Percentiles rank a stretch among this genome's conserved stretches.
These are phyloP conservation scores for Vaccinium myrtillus DNA, from an alignment of 148 eudicot genomes.

Conservation along the genomic window DNA sequence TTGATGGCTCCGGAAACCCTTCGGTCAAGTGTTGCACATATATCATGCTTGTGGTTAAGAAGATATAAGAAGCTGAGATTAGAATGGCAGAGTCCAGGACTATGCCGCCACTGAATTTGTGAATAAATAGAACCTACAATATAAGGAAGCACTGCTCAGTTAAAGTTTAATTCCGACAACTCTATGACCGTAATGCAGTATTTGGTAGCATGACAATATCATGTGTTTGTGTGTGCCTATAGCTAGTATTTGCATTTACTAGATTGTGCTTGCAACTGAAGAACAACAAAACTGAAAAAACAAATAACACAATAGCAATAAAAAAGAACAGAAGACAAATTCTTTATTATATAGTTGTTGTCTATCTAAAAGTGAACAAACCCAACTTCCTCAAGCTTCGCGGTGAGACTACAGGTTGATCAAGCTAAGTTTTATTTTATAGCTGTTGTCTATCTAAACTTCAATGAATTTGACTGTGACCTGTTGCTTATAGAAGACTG, in stretches of 20 bases:
- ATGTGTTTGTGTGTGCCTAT: background rate
- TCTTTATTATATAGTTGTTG: background rate
- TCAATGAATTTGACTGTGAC: no score
- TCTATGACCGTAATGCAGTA: background rate
- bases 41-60: conserved; percentile 12
- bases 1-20: conserved; percentile 17
- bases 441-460: no score
- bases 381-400: background rate
- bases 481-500: no score
- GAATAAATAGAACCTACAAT: conserved; percentile 31
- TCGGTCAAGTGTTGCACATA: conserved; percentile 20
- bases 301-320: background rate
- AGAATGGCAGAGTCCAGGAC: conserved; percentile 13
- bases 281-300: background rate
- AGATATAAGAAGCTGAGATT: conserved; percentile 25
- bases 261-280: no score
- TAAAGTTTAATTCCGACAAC: background rate
- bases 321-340: background rate
- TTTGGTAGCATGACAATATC: background rate
- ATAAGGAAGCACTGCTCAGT: background rate
- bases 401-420: background rate
- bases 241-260: background rate
- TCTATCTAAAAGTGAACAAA: background rate
- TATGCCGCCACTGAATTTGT: conserved; percentile 31
- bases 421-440: background rate